Percentiles rank a stretch among this genome's conserved stretches.
Evolutionary conservation across 805 yeast species (phyloP).

Genomic region (Candida methanosorbosa): DNA sequence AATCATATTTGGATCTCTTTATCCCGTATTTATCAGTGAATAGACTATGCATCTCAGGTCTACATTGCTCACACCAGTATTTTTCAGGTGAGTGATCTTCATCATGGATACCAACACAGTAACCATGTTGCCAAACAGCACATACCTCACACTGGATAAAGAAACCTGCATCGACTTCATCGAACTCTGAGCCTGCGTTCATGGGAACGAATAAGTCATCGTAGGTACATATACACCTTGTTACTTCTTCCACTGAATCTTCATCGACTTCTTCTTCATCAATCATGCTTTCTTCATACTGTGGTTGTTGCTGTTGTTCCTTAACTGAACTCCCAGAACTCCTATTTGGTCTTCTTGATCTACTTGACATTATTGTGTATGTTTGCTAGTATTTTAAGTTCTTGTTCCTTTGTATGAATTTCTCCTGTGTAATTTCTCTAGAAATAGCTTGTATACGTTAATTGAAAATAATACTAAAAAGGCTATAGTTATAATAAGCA

Average conservation of each 20-base stretch:
- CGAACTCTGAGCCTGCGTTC: constrained; percentile 23
- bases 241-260: constrained; percentile 32
- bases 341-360: neutral
- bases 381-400: too few species aligned
- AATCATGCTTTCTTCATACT: neutral
- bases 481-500: too few species aligned
- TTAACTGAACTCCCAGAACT: too few species aligned
- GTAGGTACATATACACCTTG: constrained; percentile 48
- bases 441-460: too few species aligned
- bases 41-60: constrained; percentile 69
- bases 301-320: too few species aligned
- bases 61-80: constrained; percentile 90
- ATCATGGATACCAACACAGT: constrained; percentile 77
- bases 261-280: constrained; percentile 17
- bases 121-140: constrained; percentile 97
- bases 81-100: constrained; percentile 81
- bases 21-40: constrained; percentile 39
- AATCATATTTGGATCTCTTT: constrained; percentile 37
- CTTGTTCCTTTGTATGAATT: too few species aligned
- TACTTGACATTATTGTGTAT: too few species aligned
- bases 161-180: constrained; percentile 44
- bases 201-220: constrained; percentile 30
- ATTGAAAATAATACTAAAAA: too few species aligned
- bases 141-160: constrained; percentile 85
- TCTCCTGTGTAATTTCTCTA: too few species aligned